Evolutionary conservation across 768 basidiomycete species (phyloP).

Genomic region (Pleurotus citrinopileatus): DNA sequence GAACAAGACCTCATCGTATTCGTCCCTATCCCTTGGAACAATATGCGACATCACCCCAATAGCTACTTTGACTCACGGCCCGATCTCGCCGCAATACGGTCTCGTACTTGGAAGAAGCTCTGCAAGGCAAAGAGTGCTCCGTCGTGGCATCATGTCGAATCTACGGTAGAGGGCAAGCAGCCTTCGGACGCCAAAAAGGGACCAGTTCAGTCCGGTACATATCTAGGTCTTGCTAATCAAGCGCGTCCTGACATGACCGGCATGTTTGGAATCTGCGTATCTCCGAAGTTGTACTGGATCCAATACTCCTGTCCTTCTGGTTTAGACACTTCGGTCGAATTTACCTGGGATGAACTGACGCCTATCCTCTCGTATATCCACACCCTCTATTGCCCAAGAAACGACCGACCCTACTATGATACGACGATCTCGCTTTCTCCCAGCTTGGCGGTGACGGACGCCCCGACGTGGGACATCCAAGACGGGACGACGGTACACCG

Average conservation of each 20-base stretch:
- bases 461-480: not conserved
- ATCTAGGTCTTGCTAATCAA: conserved; percentile 10
- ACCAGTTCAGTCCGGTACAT: not conserved
- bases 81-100: not conserved
- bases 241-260: conserved; percentile 10
- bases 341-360: conserved; percentile 1
- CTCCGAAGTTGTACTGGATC: not conserved
- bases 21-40: not conserved
- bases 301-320: conserved; percentile 10
- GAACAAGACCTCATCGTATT: not conserved
- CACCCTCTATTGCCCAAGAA: conserved; percentile 8
- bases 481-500: not conserved
- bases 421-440: not conserved
- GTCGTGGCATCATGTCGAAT: not conserved
- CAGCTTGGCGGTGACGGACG: not conserved
- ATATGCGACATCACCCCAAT: not conserved
- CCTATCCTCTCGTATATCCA: conserved; percentile 9
- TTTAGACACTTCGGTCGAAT: not conserved
- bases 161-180: not conserved
- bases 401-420: conserved; percentile 3
- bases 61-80: not conserved
- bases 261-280: not conserved
- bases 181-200: not conserved
- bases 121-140: not conserved
- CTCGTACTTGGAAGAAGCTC: not conserved